phyloP scores from a whole-genome alignment of 2,329 filamentous ascomycete genomes.

The Aspergillus sp. region DNA sequence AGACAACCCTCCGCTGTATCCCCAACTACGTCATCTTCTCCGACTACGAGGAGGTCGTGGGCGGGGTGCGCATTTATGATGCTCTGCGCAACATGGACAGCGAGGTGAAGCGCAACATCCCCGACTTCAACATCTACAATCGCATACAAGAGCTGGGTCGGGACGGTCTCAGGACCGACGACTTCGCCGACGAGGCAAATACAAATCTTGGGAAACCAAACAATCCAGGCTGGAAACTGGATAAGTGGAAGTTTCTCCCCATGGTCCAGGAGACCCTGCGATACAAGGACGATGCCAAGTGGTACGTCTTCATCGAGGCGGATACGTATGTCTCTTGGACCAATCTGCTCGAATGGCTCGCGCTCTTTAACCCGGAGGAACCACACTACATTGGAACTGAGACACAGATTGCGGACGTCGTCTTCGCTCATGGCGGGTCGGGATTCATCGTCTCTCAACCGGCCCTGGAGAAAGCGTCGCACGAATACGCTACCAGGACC shows the following conservation, averaged over 20 bases:
- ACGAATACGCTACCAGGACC: constrained; percentile 39
- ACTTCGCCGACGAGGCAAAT: constrained; percentile 34
- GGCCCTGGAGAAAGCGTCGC: constrained; percentile 42
- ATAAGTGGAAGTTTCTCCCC: constrained; percentile 57
- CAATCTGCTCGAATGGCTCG: constrained; percentile 51
- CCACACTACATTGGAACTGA: constrained; percentile 52
- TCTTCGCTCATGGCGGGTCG: constrained; percentile 51
- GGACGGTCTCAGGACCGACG: constrained; percentile 34
- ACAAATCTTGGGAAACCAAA: constrained; percentile 39
- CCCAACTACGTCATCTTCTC: constrained; percentile 55
- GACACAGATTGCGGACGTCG: constrained; percentile 46
- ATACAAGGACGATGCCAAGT: constrained; percentile 45
- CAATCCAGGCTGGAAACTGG: constrained; percentile 47
- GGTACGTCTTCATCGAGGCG: constrained; percentile 57
- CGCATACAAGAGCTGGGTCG: constrained; percentile 41
- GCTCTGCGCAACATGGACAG: constrained; percentile 43
- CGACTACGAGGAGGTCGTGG: constrained; percentile 51
- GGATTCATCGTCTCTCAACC: constrained; percentile 50
- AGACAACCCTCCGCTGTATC: constrained; percentile 52
- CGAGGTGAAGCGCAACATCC: constrained; percentile 28
- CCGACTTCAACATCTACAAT: constrained; percentile 50
- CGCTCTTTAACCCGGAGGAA: constrained; percentile 43
- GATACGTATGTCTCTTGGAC: constrained; percentile 55
- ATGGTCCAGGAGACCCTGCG: constrained; percentile 48
- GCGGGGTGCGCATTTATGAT: constrained; percentile 46